phyloP scores from a whole-genome alignment of 2,329 filamentous ascomycete species.

The Scedosporium apiospermum region DNA sequence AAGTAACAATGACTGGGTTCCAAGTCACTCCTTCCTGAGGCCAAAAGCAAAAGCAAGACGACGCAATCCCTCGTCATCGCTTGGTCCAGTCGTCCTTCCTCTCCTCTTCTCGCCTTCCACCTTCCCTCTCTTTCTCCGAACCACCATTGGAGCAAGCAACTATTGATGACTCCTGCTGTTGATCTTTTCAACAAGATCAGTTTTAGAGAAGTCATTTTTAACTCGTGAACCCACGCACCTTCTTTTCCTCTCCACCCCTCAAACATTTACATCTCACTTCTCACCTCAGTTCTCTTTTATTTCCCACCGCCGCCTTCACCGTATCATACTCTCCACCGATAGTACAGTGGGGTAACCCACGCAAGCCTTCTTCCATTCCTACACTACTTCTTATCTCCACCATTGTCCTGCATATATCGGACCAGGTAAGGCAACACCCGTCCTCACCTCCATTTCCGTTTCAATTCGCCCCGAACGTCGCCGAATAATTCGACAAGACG shows the following conservation, averaged over 20 bases:
- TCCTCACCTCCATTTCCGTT: neutral
- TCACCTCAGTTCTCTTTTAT: neutral
- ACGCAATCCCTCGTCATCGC: slow-evolving; percentile 7
- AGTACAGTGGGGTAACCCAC: neutral
- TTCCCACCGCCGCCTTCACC: neutral
- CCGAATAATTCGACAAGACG: too few species aligned
- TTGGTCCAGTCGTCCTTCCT: neutral
- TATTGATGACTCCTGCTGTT: neutral
- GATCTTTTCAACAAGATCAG: neutral
- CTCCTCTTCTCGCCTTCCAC: neutral
- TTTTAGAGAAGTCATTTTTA: neutral
- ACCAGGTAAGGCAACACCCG: neutral
- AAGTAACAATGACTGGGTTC: neutral
- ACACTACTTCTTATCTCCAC: neutral
- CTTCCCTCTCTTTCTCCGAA: neutral
- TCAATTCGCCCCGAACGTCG: too few species aligned
- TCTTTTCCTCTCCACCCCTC: neutral
- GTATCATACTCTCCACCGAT: neutral
- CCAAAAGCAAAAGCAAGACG: slow-evolving; percentile 7
- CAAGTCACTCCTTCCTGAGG: slow-evolving; percentile 2
- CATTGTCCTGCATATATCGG: neutral
- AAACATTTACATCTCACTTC: neutral
- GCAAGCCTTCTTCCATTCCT: neutral
- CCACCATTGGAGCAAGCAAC: neutral
- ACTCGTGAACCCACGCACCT: neutral